Evolutionary conservation across 768 basidiomycete genomes (phyloP), one percentile per base, ranked within the genome.

Genomic region (Suillus spraguei): DNA sequence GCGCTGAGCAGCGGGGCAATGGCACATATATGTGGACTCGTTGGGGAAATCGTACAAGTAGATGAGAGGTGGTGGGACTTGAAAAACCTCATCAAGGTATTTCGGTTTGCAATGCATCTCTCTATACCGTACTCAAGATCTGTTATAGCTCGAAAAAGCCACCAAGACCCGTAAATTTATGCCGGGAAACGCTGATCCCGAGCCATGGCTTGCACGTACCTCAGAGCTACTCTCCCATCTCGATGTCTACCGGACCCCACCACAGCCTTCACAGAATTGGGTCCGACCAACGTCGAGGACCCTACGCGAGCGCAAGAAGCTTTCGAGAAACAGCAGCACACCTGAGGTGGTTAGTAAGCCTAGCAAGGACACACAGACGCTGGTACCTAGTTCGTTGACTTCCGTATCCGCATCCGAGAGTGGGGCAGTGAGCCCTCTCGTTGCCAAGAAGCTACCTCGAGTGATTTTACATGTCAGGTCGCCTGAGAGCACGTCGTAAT

Each of bases 1-100:
- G 95, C 97, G 0, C 79, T 99, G 61, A 87, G 81, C 7, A 94
- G 91, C 65, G 97, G 91, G 0, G 83, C 89, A 0, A 86, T 95
- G 84, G 91, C 94, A 0, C 91, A 95, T 72, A 74, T 97, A 2
- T 78, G 79, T 8, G 96, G 95, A 5, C 76, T 98, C 24, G 80
- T 79, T 1, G 61, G 59, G 24, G 60, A 24, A 10, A 70, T 68
- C 63, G 9, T 41, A 7, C 5, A 60, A 61, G 78, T 83, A n/a
- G 77, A 85, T 42, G 68, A 67, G 0, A 68, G 70, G 9, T 94
- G 92, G 91, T 94, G 92, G 92, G 76, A 66, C 58, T 61, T 82
- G 6, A 80, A 83, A 17, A 89, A 90, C 60, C 80, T 94, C 7
- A 64, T 70, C 33, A 82, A 87, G 78, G 90, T 91, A 35, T 61